These are phyloP conservation scores for Skeletonema costatum DNA, from an alignment of 108 stramenopile species.

Conservation along the genomic window DNA sequence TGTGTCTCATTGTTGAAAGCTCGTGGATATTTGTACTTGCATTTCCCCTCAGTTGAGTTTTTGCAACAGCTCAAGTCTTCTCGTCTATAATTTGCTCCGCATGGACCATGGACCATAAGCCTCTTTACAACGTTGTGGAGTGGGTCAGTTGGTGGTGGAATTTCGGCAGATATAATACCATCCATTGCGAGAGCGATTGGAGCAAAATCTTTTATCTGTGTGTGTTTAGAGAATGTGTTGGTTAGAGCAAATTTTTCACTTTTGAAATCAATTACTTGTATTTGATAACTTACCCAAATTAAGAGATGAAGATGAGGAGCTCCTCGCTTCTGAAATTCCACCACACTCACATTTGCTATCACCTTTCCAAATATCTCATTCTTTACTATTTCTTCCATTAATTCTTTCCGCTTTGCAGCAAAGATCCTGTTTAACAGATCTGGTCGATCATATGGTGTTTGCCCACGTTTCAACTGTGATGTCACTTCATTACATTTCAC, in stretches of 20 bases:
- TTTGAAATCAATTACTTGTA: too few species aligned
- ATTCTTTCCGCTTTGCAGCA: not conserved
- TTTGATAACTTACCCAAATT: slow-evolving; percentile 13
- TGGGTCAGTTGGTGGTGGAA: slow-evolving; percentile 8
- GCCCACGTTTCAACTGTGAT: not conserved
- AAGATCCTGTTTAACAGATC: slow-evolving; percentile 18
- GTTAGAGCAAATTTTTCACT: too few species aligned
- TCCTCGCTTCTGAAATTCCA: slow-evolving; percentile 19
- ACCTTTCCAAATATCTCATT: not conserved
- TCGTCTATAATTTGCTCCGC: not conserved
- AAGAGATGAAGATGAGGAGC: slow-evolving; percentile 10
- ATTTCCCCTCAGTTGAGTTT: not conserved
- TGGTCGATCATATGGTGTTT: slow-evolving; percentile 26
- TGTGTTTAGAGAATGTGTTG: too few species aligned
- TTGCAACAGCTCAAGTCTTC: too few species aligned
- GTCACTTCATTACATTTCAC: slow-evolving; percentile 22
- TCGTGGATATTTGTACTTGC: not conserved
- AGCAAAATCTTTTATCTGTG: not conserved
- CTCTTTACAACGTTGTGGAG: not conserved
- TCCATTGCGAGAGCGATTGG: slow-evolving; percentile 24
- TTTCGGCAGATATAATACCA: slow-evolving; percentile 20
- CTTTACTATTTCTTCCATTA: not conserved
- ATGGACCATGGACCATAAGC: slow-evolving; percentile 14
- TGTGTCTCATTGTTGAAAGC: not conserved
- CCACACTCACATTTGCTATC: slow-evolving; percentile 15